These are phyloP conservation scores for Cruciata laevipes DNA, from an alignment of 257 asterid genomes.

Conservation along the genomic window DNA sequence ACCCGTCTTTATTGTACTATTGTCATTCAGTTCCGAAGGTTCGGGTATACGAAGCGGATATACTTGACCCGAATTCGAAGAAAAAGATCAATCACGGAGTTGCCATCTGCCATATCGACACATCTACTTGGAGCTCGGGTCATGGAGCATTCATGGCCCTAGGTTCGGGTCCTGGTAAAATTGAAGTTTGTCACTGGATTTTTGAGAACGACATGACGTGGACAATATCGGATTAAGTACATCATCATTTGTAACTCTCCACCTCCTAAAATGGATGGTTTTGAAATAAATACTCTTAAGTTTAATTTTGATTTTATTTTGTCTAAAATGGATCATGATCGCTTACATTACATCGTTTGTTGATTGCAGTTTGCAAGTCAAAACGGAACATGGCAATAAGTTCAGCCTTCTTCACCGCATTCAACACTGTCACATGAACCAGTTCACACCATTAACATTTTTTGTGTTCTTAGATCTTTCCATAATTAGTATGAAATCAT, in stretches of 20 bases:
- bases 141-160: conserved; percentile 78
- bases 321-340: too few relatives aligned
- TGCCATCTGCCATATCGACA: conserved; percentile 85
- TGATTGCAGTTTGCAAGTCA: too few relatives aligned
- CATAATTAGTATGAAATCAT: too few relatives aligned
- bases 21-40: conserved; percentile 94
- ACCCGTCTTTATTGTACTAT: conserved; percentile 63
- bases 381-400: too few relatives aligned
- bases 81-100: conserved; percentile 67
- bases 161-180: conserved; percentile 73
- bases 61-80: conserved; percentile 48
- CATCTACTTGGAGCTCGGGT: conserved; percentile 62
- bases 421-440: too few relatives aligned
- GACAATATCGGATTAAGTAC: conserved; percentile 31
- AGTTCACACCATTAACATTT: background rate
- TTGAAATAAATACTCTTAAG: too few relatives aligned
- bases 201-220: conserved; percentile 84
- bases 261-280: too few relatives aligned
- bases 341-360: too few relatives aligned
- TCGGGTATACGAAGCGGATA: conserved; percentile 82
- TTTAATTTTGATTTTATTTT: too few relatives aligned
- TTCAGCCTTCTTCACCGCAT: background rate
- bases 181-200: conserved; percentile 93
- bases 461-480: background rate
- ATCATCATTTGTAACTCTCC: background rate